Evolutionary conservation across 192 early-diverging fungal species (phyloP).

Genomic region (Backusella sp.): DNA sequence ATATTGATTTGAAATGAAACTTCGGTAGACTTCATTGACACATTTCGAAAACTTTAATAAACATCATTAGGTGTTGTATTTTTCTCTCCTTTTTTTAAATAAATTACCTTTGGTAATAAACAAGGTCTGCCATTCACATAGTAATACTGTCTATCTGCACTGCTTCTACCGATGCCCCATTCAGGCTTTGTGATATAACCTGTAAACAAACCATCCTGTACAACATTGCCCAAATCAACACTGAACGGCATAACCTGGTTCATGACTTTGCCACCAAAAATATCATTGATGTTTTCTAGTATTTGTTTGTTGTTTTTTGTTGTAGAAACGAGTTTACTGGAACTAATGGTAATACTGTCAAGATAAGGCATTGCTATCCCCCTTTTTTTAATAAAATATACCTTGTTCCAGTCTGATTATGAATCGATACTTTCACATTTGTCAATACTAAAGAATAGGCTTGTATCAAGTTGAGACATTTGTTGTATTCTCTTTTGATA

Average conservation of each 20-base stretch:
- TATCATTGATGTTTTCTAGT: slow-evolving; percentile 68
- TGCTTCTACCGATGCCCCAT: slow-evolving; percentile 68
- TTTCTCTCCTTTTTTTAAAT: background rate
- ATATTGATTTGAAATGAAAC: slow-evolving; percentile 67
- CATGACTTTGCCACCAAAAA: slow-evolving; percentile 69
- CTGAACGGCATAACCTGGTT: slow-evolving; percentile 44
- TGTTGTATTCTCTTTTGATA: slow-evolving; percentile 74
- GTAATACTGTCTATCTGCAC: slow-evolving; percentile 80
- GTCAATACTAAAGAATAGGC: slow-evolving; percentile 77
- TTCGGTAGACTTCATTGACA: slow-evolving; percentile 82
- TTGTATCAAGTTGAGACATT: slow-evolving; percentile 76
- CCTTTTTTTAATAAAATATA: slow-evolving; percentile 15
- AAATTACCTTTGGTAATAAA: slow-evolving; percentile 69
- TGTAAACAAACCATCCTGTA: background rate
- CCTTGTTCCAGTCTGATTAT: slow-evolving; percentile 63
- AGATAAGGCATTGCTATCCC: background rate
- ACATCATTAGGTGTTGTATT: background rate
- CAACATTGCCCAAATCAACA: slow-evolving; percentile 6
- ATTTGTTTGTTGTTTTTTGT: slow-evolving; percentile 62
- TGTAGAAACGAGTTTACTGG: slow-evolving; percentile 43
- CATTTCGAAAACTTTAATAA: slow-evolving; percentile 56
- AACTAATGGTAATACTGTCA: slow-evolving; percentile 34
- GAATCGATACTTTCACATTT: slow-evolving; percentile 62
- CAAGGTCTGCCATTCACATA: slow-evolving; percentile 92
- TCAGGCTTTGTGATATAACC: slow-evolving; percentile 52